Conservation (phyloP, 2,329 filamentous ascomycete genomes). For the Curvularia hawaiiensis region DNA sequence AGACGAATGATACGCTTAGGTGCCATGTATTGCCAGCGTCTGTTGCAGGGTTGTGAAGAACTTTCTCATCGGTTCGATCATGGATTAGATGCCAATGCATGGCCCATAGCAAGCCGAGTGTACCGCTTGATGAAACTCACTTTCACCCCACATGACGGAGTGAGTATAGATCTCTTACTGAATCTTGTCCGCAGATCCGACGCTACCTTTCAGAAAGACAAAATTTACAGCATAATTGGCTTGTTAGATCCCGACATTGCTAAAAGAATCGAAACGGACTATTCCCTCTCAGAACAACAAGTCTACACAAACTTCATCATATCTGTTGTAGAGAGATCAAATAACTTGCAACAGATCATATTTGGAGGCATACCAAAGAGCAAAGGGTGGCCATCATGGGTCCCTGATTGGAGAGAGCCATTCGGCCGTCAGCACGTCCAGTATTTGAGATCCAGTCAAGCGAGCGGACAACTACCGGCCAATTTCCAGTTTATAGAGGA, state of each 20-base stretch:
- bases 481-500: not conserved
- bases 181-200: not conserved
- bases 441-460: not conserved
- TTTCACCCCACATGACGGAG: not conserved
- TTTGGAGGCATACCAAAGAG: not conserved
- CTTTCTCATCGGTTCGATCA: too few relatives aligned
- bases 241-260: not conserved
- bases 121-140: not conserved
- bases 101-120: not conserved
- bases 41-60: not conserved
- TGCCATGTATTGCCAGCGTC: not conserved
- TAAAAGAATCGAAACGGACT: not conserved
- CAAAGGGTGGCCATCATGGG: not conserved
- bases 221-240: not conserved
- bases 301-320: not conserved
- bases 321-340: not conserved
- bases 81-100: not conserved
- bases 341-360: not conserved
- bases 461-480: not conserved
- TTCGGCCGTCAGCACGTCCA: not conserved
- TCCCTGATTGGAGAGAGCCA: not conserved
- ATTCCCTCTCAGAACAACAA: not conserved
- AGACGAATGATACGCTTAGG: not conserved
- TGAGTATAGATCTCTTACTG: not conserved
- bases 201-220: not conserved